A percentile compares a stretch with the other conserved stretches of the same genome.
Evolutionary conservation across 768 basidiomycete species (phyloP).

Genomic region (Boletus sp.): DNA sequence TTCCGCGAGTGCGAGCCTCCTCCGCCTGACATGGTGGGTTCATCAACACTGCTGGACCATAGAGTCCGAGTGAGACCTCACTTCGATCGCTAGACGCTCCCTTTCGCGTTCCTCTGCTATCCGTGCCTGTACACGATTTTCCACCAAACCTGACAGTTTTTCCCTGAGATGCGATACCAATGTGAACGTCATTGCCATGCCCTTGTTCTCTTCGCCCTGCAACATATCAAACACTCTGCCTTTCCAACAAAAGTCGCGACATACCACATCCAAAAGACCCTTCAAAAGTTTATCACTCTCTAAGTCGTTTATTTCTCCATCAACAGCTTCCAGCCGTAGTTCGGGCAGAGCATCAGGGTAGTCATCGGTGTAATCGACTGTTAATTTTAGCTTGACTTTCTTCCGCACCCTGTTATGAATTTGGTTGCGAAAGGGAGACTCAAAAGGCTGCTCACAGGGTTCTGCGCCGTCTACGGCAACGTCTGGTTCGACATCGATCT

Average conservation of each 20-base stretch:
- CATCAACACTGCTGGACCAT: not conserved
- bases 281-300: constrained; percentile 56
- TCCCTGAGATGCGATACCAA: constrained; percentile 85
- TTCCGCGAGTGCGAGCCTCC: constrained; percentile 84
- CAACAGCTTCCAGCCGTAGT: constrained; percentile 60
- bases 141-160: constrained; percentile 62
- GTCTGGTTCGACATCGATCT: constrained; percentile 88
- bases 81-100: constrained; percentile 76
- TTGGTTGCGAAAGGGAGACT: constrained; percentile 2
- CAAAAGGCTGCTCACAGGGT: constrained; percentile 40
- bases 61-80: constrained; percentile 29
- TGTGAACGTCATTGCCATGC: constrained; percentile 98
- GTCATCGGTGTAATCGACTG: constrained; percentile 71
- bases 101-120: constrained; percentile 67
- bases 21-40: constrained; percentile 59
- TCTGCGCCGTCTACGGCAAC: constrained; percentile 61
- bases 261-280: constrained; percentile 56
- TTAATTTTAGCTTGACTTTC: constrained; percentile 74
- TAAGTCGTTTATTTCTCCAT: constrained; percentile 61
- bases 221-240: not conserved
- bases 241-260: constrained; percentile 21
- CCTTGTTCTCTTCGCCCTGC: constrained; percentile 82
- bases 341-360: constrained; percentile 87
- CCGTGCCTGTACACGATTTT: constrained; percentile 52
- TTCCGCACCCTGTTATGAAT: constrained; percentile 12